phyloP scores from a whole-genome alignment of 1,284 basidiomycete species.

The Trichosporon sp. region DNA sequence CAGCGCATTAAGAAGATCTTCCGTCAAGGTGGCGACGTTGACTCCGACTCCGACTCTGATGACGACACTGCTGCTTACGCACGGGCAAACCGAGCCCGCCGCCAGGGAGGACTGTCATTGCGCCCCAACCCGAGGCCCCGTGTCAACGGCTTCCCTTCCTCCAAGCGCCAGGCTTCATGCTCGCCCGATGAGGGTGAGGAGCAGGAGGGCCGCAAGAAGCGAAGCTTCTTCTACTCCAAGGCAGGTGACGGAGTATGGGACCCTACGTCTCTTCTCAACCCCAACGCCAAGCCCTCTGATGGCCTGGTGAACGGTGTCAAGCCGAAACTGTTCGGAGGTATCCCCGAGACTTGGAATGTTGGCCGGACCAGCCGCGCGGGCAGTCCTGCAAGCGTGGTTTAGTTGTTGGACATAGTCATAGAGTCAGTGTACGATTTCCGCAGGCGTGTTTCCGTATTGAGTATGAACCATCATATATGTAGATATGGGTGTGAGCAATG shows the following conservation, averaged over 20 bases:
- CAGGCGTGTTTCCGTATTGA: neutral
- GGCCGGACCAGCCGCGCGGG: constrained; percentile 25
- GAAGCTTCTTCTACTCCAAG: constrained; percentile 23
- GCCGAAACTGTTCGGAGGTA: constrained; percentile 26
- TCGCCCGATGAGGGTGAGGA: constrained; percentile 18
- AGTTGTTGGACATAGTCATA: constrained; percentile 10
- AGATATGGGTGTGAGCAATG: too few relatives aligned
- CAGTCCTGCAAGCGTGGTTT: constrained; percentile 32
- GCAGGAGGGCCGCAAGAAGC: constrained; percentile 19
- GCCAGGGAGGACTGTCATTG: constrained; percentile 23
- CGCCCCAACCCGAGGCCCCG: constrained; percentile 23
- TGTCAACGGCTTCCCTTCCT: constrained; percentile 20
- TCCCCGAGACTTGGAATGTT: constrained; percentile 24
- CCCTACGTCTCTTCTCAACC: constrained; percentile 18
- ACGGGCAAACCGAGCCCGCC: constrained; percentile 21
- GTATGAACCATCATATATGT: neutral
- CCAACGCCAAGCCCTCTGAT: constrained; percentile 13
- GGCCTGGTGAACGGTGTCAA: constrained; percentile 20
- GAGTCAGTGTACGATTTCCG: constrained; percentile 3
- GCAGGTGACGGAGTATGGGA: constrained; percentile 21
- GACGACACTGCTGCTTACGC: constrained; percentile 25
- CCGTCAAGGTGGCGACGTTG: constrained; percentile 21
- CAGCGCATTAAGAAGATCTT: constrained; percentile 37
- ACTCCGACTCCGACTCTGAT: constrained; percentile 29
- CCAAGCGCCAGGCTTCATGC: constrained; percentile 18